Base-by-base conservation (phyloP, 2,329 filamentous ascomycete species). In the Aspergillus awamori region DNA sequence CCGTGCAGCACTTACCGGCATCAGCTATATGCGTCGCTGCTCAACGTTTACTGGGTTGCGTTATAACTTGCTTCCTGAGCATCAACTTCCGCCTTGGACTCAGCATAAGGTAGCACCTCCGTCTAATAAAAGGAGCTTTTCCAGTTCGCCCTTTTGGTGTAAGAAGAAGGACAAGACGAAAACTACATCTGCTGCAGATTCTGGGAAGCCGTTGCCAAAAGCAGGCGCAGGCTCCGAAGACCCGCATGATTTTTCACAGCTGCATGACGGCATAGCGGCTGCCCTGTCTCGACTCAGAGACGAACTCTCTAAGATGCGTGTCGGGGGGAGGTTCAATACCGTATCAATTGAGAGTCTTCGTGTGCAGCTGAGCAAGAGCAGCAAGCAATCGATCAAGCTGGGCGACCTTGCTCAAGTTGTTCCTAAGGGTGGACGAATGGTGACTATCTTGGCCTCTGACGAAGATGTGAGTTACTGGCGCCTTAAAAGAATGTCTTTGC, bases 391-490 rank as follows among this genome's bases (percentile, higher is more conserved):
- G 1, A 80, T 84, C 53, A 81, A 78, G 63, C 68, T 91, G 54
- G 81, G 83, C 8, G 87, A 90, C 70, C 70, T 91, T 59, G 88
- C 87, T 2, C 88, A 89, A 70, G 86, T 91, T 15, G 79, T 90
- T 41, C 86, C 87, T 0, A 87, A 88, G 68, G 87, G 83, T 26
- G 82, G 87, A 10, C 76, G 87, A 58, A 81, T 81, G 67, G 73
- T 90, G 30, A 83, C 85, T 61, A 79, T 91, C n/a, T 72, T 89
- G 22, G 86, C 85, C 41, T 84, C 86, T 13, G 89, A 91, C 69
- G 83, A 86, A 68, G 84, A 86, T 61, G 87, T 89, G 72, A 68
- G 82, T 79, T 65, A 26, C 33, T 13, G 33, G 11, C 11, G 33
- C 33, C 33, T 15, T 47, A 38, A 58, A 43, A 58, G 20, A 20